A percentile compares a stretch with the other conserved stretches of the same genome.
Conservation (phyloP, 495 filamentous ascomycete species). For the Xylaria intraflava region DNA sequence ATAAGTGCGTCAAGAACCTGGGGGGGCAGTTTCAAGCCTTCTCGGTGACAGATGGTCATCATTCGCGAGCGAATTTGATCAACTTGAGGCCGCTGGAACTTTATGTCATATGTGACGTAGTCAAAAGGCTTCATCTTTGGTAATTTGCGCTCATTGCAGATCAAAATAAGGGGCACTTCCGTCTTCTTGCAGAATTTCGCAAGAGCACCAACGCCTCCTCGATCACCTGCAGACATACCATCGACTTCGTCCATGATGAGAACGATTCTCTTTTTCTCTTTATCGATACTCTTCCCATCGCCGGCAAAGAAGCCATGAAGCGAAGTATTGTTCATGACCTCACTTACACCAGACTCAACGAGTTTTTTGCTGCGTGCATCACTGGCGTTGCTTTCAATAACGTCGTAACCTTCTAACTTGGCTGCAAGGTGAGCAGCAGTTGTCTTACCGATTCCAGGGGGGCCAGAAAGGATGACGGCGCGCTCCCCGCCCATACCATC, state of each 20-base stretch:
- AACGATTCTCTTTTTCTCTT: conserved; percentile 80
- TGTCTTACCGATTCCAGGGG: conserved; percentile 96
- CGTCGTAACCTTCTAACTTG: conserved; percentile 85
- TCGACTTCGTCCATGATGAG: conserved; percentile 99
- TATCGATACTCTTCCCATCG: conserved; percentile 71
- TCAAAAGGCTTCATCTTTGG: conserved; percentile 99
- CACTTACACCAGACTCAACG: conserved; percentile 77
- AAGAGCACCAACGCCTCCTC: conserved; percentile 90
- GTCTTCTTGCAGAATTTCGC: conserved; percentile 93
- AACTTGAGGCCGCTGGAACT: conserved; percentile 81
- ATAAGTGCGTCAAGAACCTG: conserved; percentile 91
- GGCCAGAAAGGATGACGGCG: conserved; percentile 87
- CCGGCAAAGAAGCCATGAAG: conserved; percentile 88
- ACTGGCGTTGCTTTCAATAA: conserved; percentile 92
- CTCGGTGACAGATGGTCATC: conserved; percentile 88
- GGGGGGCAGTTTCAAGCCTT: conserved; percentile 76
- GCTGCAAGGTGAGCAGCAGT: conserved; percentile 94
- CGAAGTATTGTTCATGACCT: conserved; percentile 89
- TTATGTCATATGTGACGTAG: conserved; percentile 69
- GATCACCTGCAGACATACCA: conserved; percentile 96
- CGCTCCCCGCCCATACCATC: conserved; percentile 75
- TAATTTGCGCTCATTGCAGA: conserved; percentile 88
- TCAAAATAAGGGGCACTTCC: conserved; percentile 88
- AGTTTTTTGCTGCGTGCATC: conserved; percentile 97
- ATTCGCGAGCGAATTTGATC: conserved; percentile 85